phyloP scores from a whole-genome alignment of 2,329 filamentous ascomycete species.

The Fusarium sp. region DNA sequence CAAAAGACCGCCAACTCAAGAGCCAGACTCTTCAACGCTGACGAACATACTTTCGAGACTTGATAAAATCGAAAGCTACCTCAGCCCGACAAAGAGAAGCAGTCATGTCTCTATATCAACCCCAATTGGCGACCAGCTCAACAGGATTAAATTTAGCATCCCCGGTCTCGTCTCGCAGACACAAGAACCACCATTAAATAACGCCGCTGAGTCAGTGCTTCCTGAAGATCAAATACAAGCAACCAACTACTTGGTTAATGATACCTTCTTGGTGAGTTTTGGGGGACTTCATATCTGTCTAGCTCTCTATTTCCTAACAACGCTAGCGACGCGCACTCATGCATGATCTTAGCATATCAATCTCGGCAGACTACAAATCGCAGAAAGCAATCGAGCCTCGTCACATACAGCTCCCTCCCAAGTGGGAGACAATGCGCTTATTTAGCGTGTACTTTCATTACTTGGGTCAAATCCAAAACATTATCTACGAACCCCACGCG shows the following conservation, averaged over 20 bases:
- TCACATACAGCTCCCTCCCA: neutral
- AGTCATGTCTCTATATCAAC: rapidly evolving
- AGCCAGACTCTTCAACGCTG: neutral
- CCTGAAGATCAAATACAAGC: neutral
- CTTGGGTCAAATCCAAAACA: neutral
- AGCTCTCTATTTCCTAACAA: no score
- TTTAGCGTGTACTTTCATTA: neutral
- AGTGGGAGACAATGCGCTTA: neutral
- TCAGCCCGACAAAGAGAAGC: rapidly evolving
- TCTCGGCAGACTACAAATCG: neutral
- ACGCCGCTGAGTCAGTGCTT: neutral
- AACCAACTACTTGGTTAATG: neutral
- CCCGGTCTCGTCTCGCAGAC: neutral
- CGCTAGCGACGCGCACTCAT: neutral
- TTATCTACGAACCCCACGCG: neutral
- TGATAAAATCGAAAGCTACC: neutral
- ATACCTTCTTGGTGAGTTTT: neutral
- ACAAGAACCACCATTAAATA: no score
- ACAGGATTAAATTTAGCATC: neutral
- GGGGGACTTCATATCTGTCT: no score
- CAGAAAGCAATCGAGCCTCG: neutral
- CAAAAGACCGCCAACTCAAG: neutral
- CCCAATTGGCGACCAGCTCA: neutral
- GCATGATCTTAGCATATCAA: neutral
- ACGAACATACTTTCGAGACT: neutral